phyloP scores from a whole-genome alignment of 352 stramenopile species.

The Blastocystis sp. region DNA sequence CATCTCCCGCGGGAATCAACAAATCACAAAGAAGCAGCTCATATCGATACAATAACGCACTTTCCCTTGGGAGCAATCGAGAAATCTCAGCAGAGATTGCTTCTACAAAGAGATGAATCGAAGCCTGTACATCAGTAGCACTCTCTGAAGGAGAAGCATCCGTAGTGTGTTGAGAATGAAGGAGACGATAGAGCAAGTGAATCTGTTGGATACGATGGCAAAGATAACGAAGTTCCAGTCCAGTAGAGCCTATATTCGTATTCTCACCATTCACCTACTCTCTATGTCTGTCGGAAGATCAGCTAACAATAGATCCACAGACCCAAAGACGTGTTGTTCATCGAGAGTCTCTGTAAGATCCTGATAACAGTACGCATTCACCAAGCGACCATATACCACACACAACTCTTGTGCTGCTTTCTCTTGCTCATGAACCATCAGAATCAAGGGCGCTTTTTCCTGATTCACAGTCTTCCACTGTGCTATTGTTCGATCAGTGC shows the following conservation, averaged over 20 bases:
- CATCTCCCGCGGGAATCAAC: slow-evolving; percentile 28
- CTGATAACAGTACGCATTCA: background rate
- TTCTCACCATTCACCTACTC: background rate
- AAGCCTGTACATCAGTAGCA: background rate
- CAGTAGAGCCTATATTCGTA: background rate
- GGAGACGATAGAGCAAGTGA: background rate
- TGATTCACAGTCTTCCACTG: background rate
- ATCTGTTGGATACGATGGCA: background rate
- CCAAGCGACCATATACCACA: background rate
- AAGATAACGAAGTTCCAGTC: background rate
- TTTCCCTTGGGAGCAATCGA: background rate
- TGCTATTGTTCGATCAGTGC: background rate
- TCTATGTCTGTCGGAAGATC: background rate
- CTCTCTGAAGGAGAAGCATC: background rate
- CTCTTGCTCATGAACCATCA: background rate
- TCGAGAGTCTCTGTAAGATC: background rate
- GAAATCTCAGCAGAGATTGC: background rate
- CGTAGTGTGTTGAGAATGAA: background rate
- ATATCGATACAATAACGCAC: background rate
- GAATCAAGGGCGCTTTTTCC: background rate
- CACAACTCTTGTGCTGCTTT: background rate
- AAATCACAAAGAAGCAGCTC: background rate
- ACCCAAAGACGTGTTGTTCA: background rate
- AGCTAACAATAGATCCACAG: background rate
- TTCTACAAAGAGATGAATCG: background rate